Evolutionary conservation across 2,329 filamentous ascomycete genomes (phyloP).

Genomic region (Plenodomus biglobosus): DNA sequence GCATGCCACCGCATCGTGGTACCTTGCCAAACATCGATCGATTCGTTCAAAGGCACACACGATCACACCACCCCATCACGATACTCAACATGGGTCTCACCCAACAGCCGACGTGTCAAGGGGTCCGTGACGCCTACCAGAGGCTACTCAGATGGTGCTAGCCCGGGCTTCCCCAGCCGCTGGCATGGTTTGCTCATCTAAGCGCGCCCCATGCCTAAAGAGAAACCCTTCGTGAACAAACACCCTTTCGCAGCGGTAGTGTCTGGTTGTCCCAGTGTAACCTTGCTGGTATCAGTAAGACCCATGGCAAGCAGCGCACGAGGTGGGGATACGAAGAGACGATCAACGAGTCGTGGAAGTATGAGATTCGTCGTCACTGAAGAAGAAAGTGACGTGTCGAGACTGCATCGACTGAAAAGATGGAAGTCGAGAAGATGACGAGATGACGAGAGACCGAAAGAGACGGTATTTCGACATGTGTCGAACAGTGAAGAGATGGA

Average conservation of each 20-base stretch:
- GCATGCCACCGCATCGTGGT: background rate
- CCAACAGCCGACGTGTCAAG: constrained; percentile 15
- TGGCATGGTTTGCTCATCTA: background rate
- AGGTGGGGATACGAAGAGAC: background rate
- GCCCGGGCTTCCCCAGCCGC: background rate
- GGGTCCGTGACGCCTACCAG: constrained; percentile 5
- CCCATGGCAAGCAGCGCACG: constrained; percentile 1
- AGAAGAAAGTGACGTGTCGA: background rate
- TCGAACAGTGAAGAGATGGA: background rate
- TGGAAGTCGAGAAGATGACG: background rate
- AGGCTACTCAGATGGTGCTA: constrained; percentile 3
- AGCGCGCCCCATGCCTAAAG: background rate
- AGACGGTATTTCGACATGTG: background rate
- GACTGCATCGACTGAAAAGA: background rate
- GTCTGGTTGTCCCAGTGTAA: constrained; percentile 6
- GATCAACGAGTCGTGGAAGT: constrained; percentile 6
- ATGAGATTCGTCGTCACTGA: constrained; percentile 1
- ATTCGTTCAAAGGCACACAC: background rate
- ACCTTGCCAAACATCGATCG: background rate
- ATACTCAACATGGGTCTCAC: constrained; percentile 6
- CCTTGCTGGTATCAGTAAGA: constrained; percentile 11
- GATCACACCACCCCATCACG: constrained; percentile 1
- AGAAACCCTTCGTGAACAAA: background rate
- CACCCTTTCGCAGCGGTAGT: constrained; percentile 2
- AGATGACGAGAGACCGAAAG: background rate